phyloP scores from a whole-genome alignment of 495 filamentous ascomycete species.

The Hypoxylon lenormandii region DNA sequence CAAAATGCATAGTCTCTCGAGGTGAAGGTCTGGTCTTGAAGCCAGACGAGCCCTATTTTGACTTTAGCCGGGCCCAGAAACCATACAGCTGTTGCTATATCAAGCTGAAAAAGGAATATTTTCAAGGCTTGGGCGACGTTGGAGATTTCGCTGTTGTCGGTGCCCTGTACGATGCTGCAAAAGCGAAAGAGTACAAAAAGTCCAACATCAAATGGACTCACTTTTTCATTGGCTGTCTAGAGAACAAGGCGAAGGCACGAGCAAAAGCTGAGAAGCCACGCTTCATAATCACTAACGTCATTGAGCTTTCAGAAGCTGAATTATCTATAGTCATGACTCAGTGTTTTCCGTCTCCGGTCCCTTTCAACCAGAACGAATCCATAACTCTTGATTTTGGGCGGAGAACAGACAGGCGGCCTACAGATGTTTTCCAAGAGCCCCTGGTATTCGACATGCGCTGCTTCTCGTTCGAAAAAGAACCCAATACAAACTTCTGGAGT shows the following conservation, averaged over 20 bases:
- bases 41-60: conserved; percentile 82
- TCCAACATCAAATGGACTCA: conserved; percentile 75
- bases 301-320: conserved; percentile 57
- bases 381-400: conserved; percentile 52
- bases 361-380: conserved; percentile 46
- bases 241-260: conserved; percentile 74
- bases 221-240: conserved; percentile 81
- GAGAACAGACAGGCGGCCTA: conserved; percentile 44
- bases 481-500: conserved; percentile 61
- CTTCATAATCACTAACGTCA: conserved; percentile 71
- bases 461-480: conserved; percentile 60
- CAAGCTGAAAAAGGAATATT: conserved; percentile 92
- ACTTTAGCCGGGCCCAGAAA: conserved; percentile 57
- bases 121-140: conserved; percentile 81
- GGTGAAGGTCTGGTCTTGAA: conserved; percentile 86
- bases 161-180: conserved; percentile 71
- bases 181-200: conserved; percentile 63
- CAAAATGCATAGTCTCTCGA: conserved; percentile 70
- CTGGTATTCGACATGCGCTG: conserved; percentile 62
- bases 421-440: conserved; percentile 55
- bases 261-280: conserved; percentile 65
- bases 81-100: conserved; percentile 69
- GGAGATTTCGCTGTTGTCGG: conserved; percentile 84
- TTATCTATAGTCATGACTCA: conserved; percentile 51
- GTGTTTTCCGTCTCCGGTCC: conserved; percentile 52